Base-by-base conservation (phyloP, 371 early-diverging fungal species). In the Parasitella parasitica region DNA sequence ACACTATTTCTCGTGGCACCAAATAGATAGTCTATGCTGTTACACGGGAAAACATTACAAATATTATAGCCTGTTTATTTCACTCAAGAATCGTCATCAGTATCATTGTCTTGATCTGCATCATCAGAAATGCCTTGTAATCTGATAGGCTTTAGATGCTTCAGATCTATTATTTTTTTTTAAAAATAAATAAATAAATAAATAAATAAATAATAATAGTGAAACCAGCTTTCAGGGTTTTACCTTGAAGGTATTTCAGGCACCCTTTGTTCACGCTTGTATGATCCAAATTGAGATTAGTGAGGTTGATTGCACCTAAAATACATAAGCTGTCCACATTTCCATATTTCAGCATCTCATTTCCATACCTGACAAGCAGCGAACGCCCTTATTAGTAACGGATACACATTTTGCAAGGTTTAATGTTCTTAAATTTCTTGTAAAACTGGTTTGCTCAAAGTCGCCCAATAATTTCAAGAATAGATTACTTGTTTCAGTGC, bases 241-340 rank as follows among this genome's bases (percentile, higher is more conserved):
- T 65, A 75, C 78, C 70, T 69, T 67, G 35, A 24, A 78, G 60
- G 51, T 73, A 61, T 22, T 57, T 63, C 18, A 71, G 50, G 46
- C 79, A 79, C 12, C 59, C 58, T 43, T 54, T 59, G 50, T 69
- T 73, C 16, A 74, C 79, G 30, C 53, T 37, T 5, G 79, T 79
- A 36, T 70, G 66, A 53, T 79, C 76, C 70, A 79, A 36, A 46
- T 74, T 79, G 11, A 79, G 64, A 36, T 70, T 60, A 54, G 67
- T 70, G 28, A 79, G 67, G 50, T 79, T 73, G n/a, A 69, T 22
- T 63, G 70, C 61, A 24, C 69, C 79, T 79, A 59, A 5, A 20
- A 4, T n/a, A n/a, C n/a, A n/a, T n/a, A 39, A 18, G 8, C 18
- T 6, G 18, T 3, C 6, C 16, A 50, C 48, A 65, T n/a, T 37